Conservation (phyloP, 75 land plant genomes). For the Picea sitchensis region DNA sequence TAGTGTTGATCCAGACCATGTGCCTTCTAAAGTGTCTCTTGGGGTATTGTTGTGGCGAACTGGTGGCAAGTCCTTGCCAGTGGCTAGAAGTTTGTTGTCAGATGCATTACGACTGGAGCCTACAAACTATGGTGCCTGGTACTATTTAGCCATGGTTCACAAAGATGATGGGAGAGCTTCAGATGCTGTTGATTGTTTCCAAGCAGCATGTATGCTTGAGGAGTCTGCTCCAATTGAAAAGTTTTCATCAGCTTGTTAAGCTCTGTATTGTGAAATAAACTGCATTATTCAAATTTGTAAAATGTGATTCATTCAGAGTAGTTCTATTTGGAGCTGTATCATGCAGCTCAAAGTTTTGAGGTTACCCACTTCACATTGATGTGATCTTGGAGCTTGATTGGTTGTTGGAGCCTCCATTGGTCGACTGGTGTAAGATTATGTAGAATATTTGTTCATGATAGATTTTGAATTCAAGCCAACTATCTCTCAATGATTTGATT, state of each 20-base stretch:
- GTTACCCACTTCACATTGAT: not conserved
- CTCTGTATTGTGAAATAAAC: not conserved
- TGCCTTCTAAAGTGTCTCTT: constrained; percentile 64
- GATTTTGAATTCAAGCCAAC: constrained; percentile 1
- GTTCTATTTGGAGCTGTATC: constrained; percentile 3
- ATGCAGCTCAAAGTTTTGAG: not conserved
- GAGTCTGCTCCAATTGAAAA: constrained; percentile 87
- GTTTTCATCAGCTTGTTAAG: constrained; percentile 24
- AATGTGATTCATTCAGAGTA: constrained; percentile 7
- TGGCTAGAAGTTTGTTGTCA: constrained; percentile 74
- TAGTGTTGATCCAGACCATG: constrained; percentile 48
- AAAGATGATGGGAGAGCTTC: constrained; percentile 50
- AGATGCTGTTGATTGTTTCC: constrained; percentile 87
- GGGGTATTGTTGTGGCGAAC: constrained; percentile 53
- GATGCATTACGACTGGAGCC: constrained; percentile 86
- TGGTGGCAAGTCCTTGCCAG: constrained; percentile 57
- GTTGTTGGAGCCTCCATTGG: constrained; percentile 1
- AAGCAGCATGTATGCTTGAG: constrained; percentile 81
- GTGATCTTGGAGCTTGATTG: constrained; percentile 4
- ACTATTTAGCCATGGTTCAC: constrained; percentile 73
- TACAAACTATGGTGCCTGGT: constrained; percentile 80
- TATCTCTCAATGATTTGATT: constrained; percentile 7
- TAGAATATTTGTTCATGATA: constrained; percentile 3
- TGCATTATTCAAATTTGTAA: constrained; percentile 3
- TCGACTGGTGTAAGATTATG: constrained; percentile 11